phyloP scores from a whole-genome alignment of 2,329 filamentous ascomycete species.

The Aotearoamyces nothofagi region DNA sequence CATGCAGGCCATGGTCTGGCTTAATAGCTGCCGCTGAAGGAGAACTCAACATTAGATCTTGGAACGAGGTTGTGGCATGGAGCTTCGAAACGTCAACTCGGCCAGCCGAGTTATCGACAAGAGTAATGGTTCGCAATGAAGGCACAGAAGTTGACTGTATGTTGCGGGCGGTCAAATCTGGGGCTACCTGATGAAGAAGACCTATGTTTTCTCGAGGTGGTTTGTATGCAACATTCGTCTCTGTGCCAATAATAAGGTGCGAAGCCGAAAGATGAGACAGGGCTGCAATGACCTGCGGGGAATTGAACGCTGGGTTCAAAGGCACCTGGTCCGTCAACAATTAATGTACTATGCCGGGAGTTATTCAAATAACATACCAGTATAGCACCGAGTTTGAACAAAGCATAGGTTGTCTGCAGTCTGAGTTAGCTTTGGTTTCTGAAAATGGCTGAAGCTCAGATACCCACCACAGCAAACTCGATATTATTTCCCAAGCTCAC shows the following conservation, averaged over 20 bases:
- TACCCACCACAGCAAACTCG: conserved; percentile 60
- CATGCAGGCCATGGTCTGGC: conserved; percentile 31
- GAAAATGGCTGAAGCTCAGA: too few species aligned
- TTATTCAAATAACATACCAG: conserved; percentile 33
- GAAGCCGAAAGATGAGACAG: conserved; percentile 59
- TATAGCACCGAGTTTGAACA: conserved; percentile 89
- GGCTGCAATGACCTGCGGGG: conserved; percentile 61
- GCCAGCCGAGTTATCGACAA: conserved; percentile 60
- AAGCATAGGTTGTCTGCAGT: conserved; percentile 52
- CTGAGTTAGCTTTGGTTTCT: conserved; percentile 8
- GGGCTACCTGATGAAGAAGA: conserved; percentile 36
- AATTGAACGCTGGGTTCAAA: conserved; percentile 80
- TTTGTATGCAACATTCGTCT: conserved; percentile 69
- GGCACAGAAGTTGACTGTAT: conserved; percentile 41
- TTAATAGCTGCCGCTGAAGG: conserved; percentile 19
- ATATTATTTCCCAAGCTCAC: conserved; percentile 74
- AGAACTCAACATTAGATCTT: conserved; percentile 5
- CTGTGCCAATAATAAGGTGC: conserved; percentile 70
- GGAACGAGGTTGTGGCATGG: conserved; percentile 22
- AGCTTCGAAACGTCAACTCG: conserved; percentile 26
- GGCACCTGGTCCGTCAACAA: conserved; percentile 42
- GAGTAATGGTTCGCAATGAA: conserved; percentile 52
- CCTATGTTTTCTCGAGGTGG: conserved; percentile 41
- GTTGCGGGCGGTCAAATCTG: conserved; percentile 21
- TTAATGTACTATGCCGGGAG: too few species aligned